A percentile compares a stretch with the other conserved stretches of the same genome.
Conservation (phyloP, 768 basidiomycete species). For the Pleurotus ostreatus region DNA sequence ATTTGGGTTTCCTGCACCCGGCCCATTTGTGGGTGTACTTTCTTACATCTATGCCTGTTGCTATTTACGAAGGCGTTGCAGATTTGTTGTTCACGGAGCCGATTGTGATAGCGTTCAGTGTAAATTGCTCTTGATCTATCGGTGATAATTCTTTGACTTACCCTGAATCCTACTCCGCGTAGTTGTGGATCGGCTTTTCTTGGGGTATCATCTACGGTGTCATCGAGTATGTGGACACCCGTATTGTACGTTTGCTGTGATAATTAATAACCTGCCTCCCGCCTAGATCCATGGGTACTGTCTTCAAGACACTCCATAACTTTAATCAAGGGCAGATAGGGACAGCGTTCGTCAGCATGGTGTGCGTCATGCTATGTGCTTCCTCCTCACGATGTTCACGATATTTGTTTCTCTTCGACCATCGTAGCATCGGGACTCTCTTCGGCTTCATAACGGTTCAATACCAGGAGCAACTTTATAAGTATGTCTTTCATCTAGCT, state of each 20-base stretch:
- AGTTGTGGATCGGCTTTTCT: slow-evolving; percentile 71
- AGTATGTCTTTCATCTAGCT: slow-evolving; percentile 22
- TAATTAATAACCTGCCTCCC: neutral
- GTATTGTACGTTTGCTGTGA: neutral
- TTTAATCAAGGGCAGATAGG: slow-evolving; percentile 51
- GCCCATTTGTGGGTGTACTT: slow-evolving; percentile 54
- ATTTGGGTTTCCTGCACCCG: slow-evolving; percentile 70
- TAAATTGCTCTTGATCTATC: slow-evolving; percentile 24
- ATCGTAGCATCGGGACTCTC: slow-evolving; percentile 37
- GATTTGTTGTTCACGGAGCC: slow-evolving; percentile 72
- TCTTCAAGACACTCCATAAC: slow-evolving; percentile 44
- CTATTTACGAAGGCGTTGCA: slow-evolving; percentile 16
- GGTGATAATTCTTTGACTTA: no score
- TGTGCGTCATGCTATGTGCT: slow-evolving; percentile 23
- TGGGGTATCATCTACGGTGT: slow-evolving; percentile 74
- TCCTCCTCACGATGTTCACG: neutral
- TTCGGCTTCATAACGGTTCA: slow-evolving; percentile 41
- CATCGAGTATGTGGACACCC: slow-evolving; percentile 34
- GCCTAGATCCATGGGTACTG: slow-evolving; percentile 42
- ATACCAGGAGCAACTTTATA: slow-evolving; percentile 42
- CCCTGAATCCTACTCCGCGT: neutral
- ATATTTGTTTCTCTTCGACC: neutral
- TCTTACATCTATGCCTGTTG: neutral
- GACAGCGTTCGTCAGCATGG: slow-evolving; percentile 42
- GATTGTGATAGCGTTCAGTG: slow-evolving; percentile 69